These are phyloP conservation scores for Amniculicola lignicola DNA, from an alignment of 495 filamentous ascomycete genomes.

Conservation along the genomic window DNA sequence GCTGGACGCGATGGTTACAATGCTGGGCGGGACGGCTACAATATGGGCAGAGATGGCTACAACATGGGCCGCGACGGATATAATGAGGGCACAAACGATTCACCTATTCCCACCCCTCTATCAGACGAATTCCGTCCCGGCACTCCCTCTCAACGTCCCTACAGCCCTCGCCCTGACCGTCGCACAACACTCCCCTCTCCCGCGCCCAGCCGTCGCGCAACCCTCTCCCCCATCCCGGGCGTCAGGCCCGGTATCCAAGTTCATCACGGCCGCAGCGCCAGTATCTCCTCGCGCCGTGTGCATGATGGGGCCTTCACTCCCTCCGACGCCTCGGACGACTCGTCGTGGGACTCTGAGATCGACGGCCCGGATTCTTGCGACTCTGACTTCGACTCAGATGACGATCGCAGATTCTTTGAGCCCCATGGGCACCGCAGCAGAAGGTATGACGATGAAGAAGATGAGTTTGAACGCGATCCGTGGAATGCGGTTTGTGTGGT, in stretches of 20 bases:
- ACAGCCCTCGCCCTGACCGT: conserved; percentile 28
- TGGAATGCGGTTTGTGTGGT: conserved; percentile 88
- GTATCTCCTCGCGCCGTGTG: conserved; percentile 14
- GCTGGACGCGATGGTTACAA: conserved; percentile 25
- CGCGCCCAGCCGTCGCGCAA: conserved; percentile 28
- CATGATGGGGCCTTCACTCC: conserved; percentile 11
- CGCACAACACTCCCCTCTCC: conserved; percentile 11
- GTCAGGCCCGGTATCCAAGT: conserved; percentile 29
- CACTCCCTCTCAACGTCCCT: conserved; percentile 26
- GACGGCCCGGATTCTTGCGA: conserved; percentile 33
- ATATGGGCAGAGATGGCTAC: conserved; percentile 28
- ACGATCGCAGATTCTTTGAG: conserved; percentile 19
- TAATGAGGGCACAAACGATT: conserved; percentile 22
- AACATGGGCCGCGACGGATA: conserved; percentile 22
- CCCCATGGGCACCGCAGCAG: conserved; percentile 2
- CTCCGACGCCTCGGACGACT: conserved; percentile 35
- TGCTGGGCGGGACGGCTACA: conserved; percentile 29
- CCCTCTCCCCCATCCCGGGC: conserved; percentile 33
- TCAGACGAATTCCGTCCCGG: conserved; percentile 28
- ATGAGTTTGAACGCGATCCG: conserved; percentile 50
- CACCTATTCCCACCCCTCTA: conserved; percentile 16
- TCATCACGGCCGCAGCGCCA: conserved; percentile 16
- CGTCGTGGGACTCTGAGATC: conserved; percentile 42
- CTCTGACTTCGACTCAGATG: conserved; percentile 17
- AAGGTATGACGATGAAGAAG: conserved; percentile 29